A percentile compares a stretch with the other conserved stretches of the same genome.
These are phyloP conservation scores for Leucocoprinus leucothites DNA, from an alignment of 768 basidiomycete species.

Conservation along the genomic window DNA sequence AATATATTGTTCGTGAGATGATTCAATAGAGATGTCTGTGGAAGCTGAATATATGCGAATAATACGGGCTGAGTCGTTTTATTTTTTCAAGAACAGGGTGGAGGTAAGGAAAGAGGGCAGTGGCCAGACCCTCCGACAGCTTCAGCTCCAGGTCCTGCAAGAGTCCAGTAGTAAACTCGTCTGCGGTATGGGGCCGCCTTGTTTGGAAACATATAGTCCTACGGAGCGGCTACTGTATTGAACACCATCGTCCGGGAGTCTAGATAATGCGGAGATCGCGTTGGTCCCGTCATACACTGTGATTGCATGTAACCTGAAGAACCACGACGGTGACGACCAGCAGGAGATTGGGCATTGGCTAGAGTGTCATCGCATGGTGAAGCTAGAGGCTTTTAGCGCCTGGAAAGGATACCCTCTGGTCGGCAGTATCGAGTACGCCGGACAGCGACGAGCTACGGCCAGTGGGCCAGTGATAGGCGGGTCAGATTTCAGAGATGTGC, in stretches of 20 bases:
- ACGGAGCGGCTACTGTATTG: slow-evolving; percentile 32
- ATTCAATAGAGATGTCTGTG: too few species aligned
- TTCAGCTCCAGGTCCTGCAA: too few species aligned
- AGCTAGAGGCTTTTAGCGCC: slow-evolving; percentile 65
- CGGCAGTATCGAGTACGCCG: too few species aligned
- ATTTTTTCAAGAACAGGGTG: too few species aligned
- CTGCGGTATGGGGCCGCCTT: slow-evolving; percentile 37
- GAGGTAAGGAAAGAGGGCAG: too few species aligned
- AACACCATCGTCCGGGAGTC: slow-evolving; percentile 37
- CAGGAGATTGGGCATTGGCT: slow-evolving; percentile 46
- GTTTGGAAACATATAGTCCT: slow-evolving; percentile 32
- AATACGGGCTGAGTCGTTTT: too few species aligned
- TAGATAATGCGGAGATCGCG: slow-evolving; percentile 30
- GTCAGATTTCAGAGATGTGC: slow-evolving; percentile 69
- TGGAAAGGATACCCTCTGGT: slow-evolving; percentile 65
- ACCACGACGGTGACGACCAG: slow-evolving; percentile 32
- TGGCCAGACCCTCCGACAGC: too few species aligned
- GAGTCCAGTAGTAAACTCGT: too few species aligned
- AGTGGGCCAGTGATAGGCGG: slow-evolving; percentile 76
- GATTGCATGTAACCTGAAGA: slow-evolving; percentile 40
- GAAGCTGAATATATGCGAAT: too few species aligned
- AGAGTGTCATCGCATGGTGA: slow-evolving; percentile 81
- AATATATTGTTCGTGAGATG: too few species aligned
- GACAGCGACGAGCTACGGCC: slow-evolving; percentile 42
- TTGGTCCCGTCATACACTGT: slow-evolving; percentile 45